These are phyloP conservation scores for Lupinus albus DNA, from an alignment of 306 rosid species.

Conservation along the genomic window DNA sequence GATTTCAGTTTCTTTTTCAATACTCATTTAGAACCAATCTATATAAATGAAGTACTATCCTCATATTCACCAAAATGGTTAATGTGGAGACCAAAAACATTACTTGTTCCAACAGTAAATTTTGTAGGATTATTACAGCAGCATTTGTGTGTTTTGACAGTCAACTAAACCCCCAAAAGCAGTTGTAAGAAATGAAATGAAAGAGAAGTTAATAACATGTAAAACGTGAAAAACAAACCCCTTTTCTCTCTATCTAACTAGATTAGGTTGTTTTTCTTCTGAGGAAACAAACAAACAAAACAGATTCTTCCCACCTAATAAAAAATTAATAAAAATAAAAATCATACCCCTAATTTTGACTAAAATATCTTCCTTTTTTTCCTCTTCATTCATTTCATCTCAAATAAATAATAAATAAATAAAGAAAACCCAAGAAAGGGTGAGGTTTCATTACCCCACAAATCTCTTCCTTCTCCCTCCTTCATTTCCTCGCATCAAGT, in stretches of 20 bases:
- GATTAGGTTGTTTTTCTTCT: background rate
- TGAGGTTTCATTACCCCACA: conserved; percentile 45
- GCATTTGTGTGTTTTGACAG: too few relatives aligned
- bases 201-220: too few relatives aligned
- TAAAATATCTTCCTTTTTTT: conserved; percentile 32
- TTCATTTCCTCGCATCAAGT: conserved; percentile 9
- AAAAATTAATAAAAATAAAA: background rate
- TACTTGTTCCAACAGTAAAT: too few relatives aligned
- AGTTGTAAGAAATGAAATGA: too few relatives aligned
- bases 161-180: too few relatives aligned
- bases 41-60: too few relatives aligned
- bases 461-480: conserved; percentile 50
- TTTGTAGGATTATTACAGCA: too few relatives aligned
- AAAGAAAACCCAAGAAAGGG: conserved; percentile 48
- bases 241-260: background rate
- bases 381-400: background rate
- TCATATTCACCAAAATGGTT: too few relatives aligned
- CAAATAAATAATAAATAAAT: background rate
- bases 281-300: conserved; percentile 16
- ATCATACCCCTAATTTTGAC: conserved; percentile 27
- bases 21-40: too few relatives aligned
- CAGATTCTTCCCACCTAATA: background rate
- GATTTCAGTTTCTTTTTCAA: too few relatives aligned
- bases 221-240: too few relatives aligned
- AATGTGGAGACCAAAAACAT: too few relatives aligned